phyloP scores from a whole-genome alignment of 345 rosid genomes.

The Corymbia maculata region DNA sequence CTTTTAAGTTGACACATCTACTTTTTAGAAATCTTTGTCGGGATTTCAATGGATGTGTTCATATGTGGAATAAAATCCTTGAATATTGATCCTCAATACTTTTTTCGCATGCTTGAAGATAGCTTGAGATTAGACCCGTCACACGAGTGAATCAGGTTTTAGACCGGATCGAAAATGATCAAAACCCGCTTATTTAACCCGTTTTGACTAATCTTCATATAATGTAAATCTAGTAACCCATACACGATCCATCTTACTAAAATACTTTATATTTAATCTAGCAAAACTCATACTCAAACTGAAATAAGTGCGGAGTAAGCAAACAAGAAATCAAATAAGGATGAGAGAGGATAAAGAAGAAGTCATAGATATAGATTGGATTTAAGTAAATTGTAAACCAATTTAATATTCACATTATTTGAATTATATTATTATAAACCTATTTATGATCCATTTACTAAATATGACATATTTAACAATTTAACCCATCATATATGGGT shows the following conservation, averaged over 20 bases:
- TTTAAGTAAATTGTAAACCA: rapidly evolving
- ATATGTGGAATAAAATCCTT: neutral
- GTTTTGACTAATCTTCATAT: rapidly evolving
- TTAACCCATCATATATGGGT: neutral
- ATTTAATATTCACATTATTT: rapidly evolving
- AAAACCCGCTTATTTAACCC: rapidly evolving
- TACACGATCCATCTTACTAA: rapidly evolving
- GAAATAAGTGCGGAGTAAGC: rapidly evolving
- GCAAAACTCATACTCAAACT: rapidly evolving
- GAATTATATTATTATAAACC: neutral
- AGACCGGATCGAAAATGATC: rapidly evolving
- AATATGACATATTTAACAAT: rapidly evolving
- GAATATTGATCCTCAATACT: rapidly evolving
- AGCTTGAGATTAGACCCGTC: too few relatives aligned
- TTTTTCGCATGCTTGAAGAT: neutral
- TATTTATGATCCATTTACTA: rapidly evolving
- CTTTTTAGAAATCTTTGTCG: neutral
- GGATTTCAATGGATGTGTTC: neutral
- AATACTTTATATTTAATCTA: neutral
- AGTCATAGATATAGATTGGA: rapidly evolving
- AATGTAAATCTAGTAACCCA: too few relatives aligned
- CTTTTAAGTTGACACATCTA: rapidly evolving
- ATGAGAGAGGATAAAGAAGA: rapidly evolving
- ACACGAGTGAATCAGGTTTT: too few relatives aligned
- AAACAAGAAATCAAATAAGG: rapidly evolving